Base-by-base conservation (phyloP, 768 basidiomycete genomes). In the Phaeotremella fagi region DNA sequence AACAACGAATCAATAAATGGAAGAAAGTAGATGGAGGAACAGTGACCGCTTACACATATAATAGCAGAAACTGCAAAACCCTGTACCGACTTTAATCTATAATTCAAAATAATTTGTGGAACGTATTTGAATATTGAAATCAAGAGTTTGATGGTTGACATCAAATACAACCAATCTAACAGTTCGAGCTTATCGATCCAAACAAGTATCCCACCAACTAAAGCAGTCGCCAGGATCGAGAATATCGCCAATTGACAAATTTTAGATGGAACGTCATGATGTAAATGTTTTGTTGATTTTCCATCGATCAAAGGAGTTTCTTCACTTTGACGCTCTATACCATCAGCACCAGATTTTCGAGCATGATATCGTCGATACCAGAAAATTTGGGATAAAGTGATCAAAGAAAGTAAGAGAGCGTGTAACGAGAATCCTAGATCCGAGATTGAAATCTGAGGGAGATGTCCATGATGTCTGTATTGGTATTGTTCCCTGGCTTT, bases 351-450 rank as follows among this genome's bases (percentile, higher is more conserved):
- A 59, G 22, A 24, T 31, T 6, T 46, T n/a, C n/a, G n/a, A n/a
- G n/a, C n/a, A n/a, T n/a, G n/a, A n/a, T n/a, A n/a, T 22, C 29
- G 61, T 58, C 57, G 55, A 57, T 77, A 78, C 48, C 66, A 62
- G 47, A 61, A 70, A 1, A 73, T 71, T 54, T 78, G 77, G 1
- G 31, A 23, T 15, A 77, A 52, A 0, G 64, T 72, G 20, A 75
- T 29, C n/a, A 46, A 26, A 2, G 73, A 70, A 3, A 77, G 54
- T 1, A 72, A 15, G 20, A 75, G 56, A 1, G 75, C 74, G 50
- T 79, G 78, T 1, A 66, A 23, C 1, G 75, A 68, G 49, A 79
- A 79, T 6, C 69, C 77, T 28, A 78, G 57, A 55, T 79, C 79
- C 38, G 75, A 73, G 6, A 36, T 27, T 1, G 66, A 59, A 22